phyloP scores from a whole-genome alignment of 1,139 yeast species.

The Yamadazyma dendronema region DNA sequence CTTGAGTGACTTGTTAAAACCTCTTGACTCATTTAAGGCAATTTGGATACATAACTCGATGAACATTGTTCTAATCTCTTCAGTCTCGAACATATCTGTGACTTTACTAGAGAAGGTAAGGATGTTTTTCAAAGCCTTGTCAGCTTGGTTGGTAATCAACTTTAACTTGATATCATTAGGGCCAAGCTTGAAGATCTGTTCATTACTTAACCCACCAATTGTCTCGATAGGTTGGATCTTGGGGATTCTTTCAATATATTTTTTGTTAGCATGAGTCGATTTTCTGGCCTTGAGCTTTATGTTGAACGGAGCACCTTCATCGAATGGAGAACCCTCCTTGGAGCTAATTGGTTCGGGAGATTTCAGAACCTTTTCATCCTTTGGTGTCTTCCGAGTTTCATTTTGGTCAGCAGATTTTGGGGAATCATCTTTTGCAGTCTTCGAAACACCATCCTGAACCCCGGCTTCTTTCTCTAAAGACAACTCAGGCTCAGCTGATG shows the following conservation, averaged over 20 bases:
- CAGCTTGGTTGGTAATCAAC: slow-evolving; percentile 28
- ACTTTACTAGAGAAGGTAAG: slow-evolving; percentile 26
- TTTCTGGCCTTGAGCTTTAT: slow-evolving; percentile 33
- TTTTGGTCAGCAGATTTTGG: no score
- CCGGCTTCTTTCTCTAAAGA: no score
- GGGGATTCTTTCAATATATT: slow-evolving; percentile 32
- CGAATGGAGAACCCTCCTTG: background rate
- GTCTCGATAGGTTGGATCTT: slow-evolving; percentile 37
- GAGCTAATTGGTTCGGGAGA: no score
- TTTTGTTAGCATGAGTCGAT: slow-evolving; percentile 26
- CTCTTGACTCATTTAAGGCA: slow-evolving; percentile 41
- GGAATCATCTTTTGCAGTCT: no score
- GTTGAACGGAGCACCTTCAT: slow-evolving; percentile 23
- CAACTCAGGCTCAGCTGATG: no score
- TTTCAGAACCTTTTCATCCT: no score
- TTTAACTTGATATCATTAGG: slow-evolving; percentile 41
- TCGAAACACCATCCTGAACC: no score
- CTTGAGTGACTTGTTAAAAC: slow-evolving; percentile 31
- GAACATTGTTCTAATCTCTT: slow-evolving; percentile 16
- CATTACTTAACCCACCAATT: slow-evolving; percentile 40
- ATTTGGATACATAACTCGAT: slow-evolving; percentile 34
- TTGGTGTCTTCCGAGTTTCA: no score
- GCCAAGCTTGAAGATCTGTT: slow-evolving; percentile 34
- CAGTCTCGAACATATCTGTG: slow-evolving; percentile 27
- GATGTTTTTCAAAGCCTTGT: slow-evolving; percentile 11